A percentile compares a stretch with the other conserved stretches of the same genome.
phyloP scores from a whole-genome alignment of 805 yeast species.

The Komagataella kurtzmanii region DNA sequence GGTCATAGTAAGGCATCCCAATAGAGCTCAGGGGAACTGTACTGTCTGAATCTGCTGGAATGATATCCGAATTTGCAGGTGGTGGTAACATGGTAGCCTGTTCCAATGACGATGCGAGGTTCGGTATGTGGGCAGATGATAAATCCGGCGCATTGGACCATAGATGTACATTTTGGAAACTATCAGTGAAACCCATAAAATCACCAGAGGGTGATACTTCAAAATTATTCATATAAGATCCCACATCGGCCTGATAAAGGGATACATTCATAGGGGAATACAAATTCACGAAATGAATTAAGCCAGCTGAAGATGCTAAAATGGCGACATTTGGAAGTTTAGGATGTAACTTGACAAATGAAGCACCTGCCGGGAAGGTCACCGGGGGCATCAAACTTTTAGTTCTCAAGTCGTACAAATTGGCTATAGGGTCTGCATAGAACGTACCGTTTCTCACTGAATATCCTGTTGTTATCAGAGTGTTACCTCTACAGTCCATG shows the following conservation, averaged over 20 bases:
- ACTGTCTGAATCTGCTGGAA: slow-evolving; percentile 24
- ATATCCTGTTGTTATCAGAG: slow-evolving; percentile 71
- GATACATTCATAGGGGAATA: slow-evolving; percentile 59
- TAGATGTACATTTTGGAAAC: slow-evolving; percentile 43
- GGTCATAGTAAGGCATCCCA: slow-evolving; percentile 82
- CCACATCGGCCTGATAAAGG: slow-evolving; percentile 53
- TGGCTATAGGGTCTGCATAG: slow-evolving; percentile 67
- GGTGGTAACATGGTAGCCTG: slow-evolving; percentile 8
- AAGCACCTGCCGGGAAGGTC: slow-evolving; percentile 84
- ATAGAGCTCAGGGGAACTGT: slow-evolving; percentile 50
- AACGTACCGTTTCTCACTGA: slow-evolving; percentile 47
- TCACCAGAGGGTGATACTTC: slow-evolving; percentile 66
- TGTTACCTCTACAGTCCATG: slow-evolving; percentile 50
- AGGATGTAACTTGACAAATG: slow-evolving; percentile 76
- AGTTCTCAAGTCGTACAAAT: slow-evolving; percentile 66
- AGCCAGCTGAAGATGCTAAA: slow-evolving; percentile 66
- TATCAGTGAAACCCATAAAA: slow-evolving; percentile 57
- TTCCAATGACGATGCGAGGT: not conserved
- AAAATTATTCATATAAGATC: slow-evolving; percentile 29
- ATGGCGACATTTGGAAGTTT: slow-evolving; percentile 66
- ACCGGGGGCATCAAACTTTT: slow-evolving; percentile 66
- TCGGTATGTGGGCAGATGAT: slow-evolving; percentile 19
- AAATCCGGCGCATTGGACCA: slow-evolving; percentile 46
- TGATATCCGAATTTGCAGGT: slow-evolving; percentile 9
- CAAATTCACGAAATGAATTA: slow-evolving; percentile 74